Evolutionary conservation across 2,329 filamentous ascomycete species (phyloP).

Genomic region (Rosellinia necatrix): DNA sequence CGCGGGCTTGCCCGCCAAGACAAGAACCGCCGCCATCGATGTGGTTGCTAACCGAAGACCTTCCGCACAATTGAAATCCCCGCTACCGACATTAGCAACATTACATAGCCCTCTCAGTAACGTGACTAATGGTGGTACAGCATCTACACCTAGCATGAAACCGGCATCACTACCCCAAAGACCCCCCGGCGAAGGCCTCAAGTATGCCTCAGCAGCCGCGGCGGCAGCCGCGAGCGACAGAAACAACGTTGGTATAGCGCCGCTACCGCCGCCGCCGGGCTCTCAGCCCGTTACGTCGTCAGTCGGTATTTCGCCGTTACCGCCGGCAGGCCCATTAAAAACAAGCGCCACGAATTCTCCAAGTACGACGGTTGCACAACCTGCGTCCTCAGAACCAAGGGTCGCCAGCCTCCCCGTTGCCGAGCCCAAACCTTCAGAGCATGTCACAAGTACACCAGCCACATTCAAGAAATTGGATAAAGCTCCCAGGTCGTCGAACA

Average conservation of each 20-base stretch:
- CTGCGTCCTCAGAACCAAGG: slow-evolving; percentile 43
- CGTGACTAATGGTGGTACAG: slow-evolving; percentile 58
- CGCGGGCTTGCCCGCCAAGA: slow-evolving; percentile 52
- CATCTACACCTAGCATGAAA: slow-evolving; percentile 75
- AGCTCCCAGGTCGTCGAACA: slow-evolving; percentile 50
- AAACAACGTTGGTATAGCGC: slow-evolving; percentile 90
- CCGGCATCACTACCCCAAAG: slow-evolving; percentile 85
- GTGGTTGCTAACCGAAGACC: slow-evolving; percentile 67
- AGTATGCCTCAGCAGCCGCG: slow-evolving; percentile 95
- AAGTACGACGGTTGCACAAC: slow-evolving; percentile 53
- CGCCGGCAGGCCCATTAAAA: slow-evolving; percentile 56
- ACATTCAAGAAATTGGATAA: slow-evolving; percentile 41
- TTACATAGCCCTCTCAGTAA: slow-evolving; percentile 74
- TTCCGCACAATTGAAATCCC: slow-evolving; percentile 92
- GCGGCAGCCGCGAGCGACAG: slow-evolving; percentile 87
- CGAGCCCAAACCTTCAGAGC: slow-evolving; percentile 38
- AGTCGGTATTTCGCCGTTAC: slow-evolving; percentile 52
- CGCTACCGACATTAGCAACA: slow-evolving; percentile 88
- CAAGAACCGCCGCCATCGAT: slow-evolving; percentile 63
- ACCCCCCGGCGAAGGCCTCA: slow-evolving; percentile 85
- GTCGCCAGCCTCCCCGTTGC: slow-evolving; percentile 31
- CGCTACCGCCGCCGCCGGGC: slow-evolving; percentile 86
- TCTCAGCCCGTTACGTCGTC: slow-evolving; percentile 45
- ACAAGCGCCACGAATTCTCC: slow-evolving; percentile 61
- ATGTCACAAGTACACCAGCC: slow-evolving; percentile 34